Base-by-base conservation (phyloP, 257 asterid genomes). In the Craterostigma plantagineum region DNA sequence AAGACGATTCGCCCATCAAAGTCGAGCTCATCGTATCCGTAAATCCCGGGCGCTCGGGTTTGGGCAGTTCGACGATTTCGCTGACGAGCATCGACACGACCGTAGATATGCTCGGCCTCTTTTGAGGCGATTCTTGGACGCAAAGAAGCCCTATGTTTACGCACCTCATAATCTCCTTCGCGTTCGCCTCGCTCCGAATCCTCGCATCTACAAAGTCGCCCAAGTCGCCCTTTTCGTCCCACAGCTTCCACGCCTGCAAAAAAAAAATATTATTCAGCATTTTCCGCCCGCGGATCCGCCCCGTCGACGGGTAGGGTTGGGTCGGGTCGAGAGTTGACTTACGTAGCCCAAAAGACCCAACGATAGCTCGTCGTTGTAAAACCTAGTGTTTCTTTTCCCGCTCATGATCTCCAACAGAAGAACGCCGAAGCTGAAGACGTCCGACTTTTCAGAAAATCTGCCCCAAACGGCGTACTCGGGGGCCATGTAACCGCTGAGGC, bases 351-450 rank as follows among this genome's bases (percentile, higher is more conserved):
- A 8, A 11, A 63, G 62, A 18, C 49, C 16, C 4, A 42, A 33
- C 7, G 48, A 8, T 9, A 17, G 33, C 4, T 58, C 59, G 0
- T 57, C 54, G 4, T 51, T 18, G 12, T 57, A 40, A 35, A 58
- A 63, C 35, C 59, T 46, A 9, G 46, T 54, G 17, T 58, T 63
- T 18, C 55, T 45, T 36, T 15, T 53, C 38, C 61, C 61, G 11
- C 56, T 57, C 9, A 63, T 13, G 7, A 63, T 57, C 47, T 63
- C 64, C 15, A 63, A 38, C 34, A 49, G 12, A 7, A 58, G 1
- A 16, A 63, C 64, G 10, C 64, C 61, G 10, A 56, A 63, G 41
- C 69, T 63, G 46, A 55, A 61, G 1, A 62, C 60, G 35, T 54
- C 62, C 0, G 67, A 54, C 33, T 54, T 61, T 50, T 55, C 59